Evolutionary conservation across 129 eudicot species (phyloP), one percentile per base, ranked within the genome.

Genomic region (Glebionis coronaria): DNA sequence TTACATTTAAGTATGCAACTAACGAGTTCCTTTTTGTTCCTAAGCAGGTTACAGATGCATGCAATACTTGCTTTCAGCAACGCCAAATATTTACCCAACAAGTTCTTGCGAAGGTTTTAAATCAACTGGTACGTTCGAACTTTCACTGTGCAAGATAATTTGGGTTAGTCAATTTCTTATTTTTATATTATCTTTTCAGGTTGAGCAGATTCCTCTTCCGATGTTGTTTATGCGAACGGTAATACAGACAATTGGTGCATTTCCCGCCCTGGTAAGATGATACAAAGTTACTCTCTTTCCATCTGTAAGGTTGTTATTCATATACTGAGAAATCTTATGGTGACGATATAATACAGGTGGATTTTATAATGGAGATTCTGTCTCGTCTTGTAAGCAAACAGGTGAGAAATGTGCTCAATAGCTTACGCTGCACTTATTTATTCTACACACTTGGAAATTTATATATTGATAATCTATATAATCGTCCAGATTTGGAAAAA

Each of bases 121-220:
- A 94, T 74, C 99, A 94, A 62, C 75, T 94, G 97, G 99, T 94
- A 78, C 14, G 86, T 44, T 64, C 25, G 67, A 56, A 54, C 45
- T 70, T 56, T 57, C 69, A 27, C 57, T 28, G 45, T 13, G 47
- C 28, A 35, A 25, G 10, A 15, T 21, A 6, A 54, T 44, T 11
- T 19, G 59, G 67, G 13, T 49, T 61, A 42, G 49, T 11, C 20
- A n/a, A 28, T 13, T 27, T 4, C 76, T 23, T 55, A 35, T 35
- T 1, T 35, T 35, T 6, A 79, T 53, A 35, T 61, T 20, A 18
- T 69, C 9, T 27, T n/a, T 83, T 73, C 88, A 94, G 99, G 99
- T 94, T 75, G 99, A 94, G 76, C 97, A 90, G 69, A 94, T 83
- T 87, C 99, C 99, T 76, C 97, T 90, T 57, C 99, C 99, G 49